These are phyloP conservation scores for Carex pumila DNA, from an alignment of 176 grass and related monocot genomes.

Conservation along the genomic window DNA sequence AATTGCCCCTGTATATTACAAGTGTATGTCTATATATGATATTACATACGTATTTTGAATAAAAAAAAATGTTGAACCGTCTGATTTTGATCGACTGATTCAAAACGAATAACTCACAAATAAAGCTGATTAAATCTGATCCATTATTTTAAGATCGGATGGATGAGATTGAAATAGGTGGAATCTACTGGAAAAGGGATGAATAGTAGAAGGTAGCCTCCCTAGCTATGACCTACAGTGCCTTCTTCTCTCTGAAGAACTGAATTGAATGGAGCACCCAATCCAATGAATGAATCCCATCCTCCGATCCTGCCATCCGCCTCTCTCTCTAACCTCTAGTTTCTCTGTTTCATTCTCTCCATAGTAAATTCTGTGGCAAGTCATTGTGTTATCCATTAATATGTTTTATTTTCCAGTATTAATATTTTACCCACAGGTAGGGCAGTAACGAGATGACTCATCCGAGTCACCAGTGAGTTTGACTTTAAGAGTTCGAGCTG, in stretches of 20 bases:
- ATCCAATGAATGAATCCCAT: conserved; percentile 18
- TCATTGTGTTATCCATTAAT: neutral
- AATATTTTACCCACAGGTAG: no score
- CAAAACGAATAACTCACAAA: neutral
- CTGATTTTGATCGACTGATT: neutral
- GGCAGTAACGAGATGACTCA: no score
- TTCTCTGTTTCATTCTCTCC: neutral
- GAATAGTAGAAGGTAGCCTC: neutral
- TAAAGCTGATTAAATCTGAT: neutral
- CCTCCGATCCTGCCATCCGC: neutral
- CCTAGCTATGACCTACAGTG: neutral
- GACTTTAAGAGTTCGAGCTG: no score
- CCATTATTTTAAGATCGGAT: neutral
- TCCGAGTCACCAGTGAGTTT: no score
- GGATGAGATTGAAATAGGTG: neutral
- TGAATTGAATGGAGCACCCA: conserved; percentile 25
- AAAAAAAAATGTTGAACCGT: no score
- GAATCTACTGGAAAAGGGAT: neutral
- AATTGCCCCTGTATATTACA: neutral
- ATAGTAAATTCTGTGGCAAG: neutral
- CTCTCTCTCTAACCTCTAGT: neutral
- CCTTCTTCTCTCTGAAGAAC: neutral
- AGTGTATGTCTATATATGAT: no score
- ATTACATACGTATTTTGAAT: no score
- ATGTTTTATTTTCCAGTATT: no score